A percentile compares a stretch with the other conserved stretches of the same genome.
phyloP scores from a whole-genome alignment of 805 yeast species.

The Metschnikowia dekortorum region DNA sequence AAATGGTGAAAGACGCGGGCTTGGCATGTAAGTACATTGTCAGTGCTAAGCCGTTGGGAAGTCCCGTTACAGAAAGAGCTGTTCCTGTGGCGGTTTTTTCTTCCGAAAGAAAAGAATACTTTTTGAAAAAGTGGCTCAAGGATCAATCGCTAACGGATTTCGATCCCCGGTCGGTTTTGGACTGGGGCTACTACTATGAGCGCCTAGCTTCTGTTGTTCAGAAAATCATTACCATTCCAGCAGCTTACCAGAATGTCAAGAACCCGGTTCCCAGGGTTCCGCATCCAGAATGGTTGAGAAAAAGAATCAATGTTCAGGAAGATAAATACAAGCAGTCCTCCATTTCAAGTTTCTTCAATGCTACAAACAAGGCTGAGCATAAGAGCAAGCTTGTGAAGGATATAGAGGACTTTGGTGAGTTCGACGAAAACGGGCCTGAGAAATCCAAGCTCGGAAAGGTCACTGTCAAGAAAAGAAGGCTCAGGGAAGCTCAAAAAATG shows the following conservation, averaged over 20 bases:
- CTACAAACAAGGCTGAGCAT: conserved; percentile 39
- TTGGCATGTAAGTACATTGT: conserved; percentile 92
- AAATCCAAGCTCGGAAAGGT: conserved; percentile 44
- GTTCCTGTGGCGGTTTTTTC: conserved; percentile 94
- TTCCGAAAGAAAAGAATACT: conserved; percentile 76
- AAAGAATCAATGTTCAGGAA: conserved; percentile 52
- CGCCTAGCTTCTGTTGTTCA: conserved; percentile 90
- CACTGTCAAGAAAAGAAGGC: conserved; percentile 43
- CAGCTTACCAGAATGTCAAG: conserved; percentile 80
- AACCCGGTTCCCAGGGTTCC: conserved; percentile 94
- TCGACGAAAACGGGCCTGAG: conserved; percentile 18
- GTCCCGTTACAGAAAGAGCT: conserved; percentile 95
- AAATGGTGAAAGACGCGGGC: conserved; percentile 95
- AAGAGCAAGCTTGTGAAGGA: conserved; percentile 44
- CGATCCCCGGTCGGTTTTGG: conserved; percentile 85
- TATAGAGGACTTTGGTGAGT: conserved; percentile 66
- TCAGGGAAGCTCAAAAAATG: conserved; percentile 17
- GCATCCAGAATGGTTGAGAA: conserved; percentile 91
- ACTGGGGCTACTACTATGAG: conserved; percentile 90
- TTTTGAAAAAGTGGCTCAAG: conserved; percentile 79
- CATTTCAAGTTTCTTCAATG: conserved; percentile 53
- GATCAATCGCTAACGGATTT: conserved; percentile 73
- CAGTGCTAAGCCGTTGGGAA: conserved; percentile 72
- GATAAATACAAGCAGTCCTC: conserved; percentile 72
- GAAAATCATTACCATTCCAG: conserved; percentile 94